Evolutionary conservation across 192 early-diverging fungal species (phyloP).

Genomic region (Linderina pennispora): DNA sequence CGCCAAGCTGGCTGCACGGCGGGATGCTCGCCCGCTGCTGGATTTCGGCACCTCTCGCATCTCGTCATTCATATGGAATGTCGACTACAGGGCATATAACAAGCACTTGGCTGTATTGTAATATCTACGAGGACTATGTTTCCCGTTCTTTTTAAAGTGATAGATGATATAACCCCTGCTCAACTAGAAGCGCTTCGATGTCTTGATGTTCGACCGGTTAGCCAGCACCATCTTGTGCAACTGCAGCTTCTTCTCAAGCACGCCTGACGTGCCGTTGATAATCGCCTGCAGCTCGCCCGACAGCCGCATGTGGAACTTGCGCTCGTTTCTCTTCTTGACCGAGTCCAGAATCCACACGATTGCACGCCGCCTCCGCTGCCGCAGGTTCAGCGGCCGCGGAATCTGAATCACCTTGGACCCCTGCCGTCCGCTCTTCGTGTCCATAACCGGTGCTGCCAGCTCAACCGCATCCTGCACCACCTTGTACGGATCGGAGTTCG

Average conservation of each 20-base stretch:
- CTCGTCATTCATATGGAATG: conserved; percentile 17
- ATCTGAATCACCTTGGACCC: conserved; percentile 79
- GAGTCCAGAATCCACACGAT: conserved; percentile 86
- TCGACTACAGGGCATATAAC: conserved; percentile 12
- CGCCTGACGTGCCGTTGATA: conserved; percentile 61
- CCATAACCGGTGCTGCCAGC: conserved; percentile 67
- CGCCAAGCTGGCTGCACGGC: conserved; percentile 10
- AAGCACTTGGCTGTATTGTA: conserved; percentile 4
- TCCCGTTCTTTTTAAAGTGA: not conserved
- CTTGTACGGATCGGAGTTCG: conserved; percentile 58
- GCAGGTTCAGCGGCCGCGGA: conserved; percentile 69
- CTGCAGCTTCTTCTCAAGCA: conserved; percentile 66
- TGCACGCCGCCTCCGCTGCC: conserved; percentile 68
- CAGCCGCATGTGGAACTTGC: conserved; percentile 62
- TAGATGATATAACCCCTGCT: not conserved
- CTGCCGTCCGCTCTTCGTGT: conserved; percentile 60
- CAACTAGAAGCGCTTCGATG: conserved; percentile 1
- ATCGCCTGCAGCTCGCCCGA: conserved; percentile 78
- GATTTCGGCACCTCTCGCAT: conserved; percentile 21
- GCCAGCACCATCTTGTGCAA: conserved; percentile 77
- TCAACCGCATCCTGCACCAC: conserved; percentile 70
- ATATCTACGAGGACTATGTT: not conserved
- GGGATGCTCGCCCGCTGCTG: conserved; percentile 6
- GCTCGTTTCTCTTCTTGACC: conserved; percentile 56
- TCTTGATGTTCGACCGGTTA: conserved; percentile 69